Evolutionary conservation across 345 rosid species (phyloP), one percentile per base, ranked within the genome.

Genomic region (Ricinus communis): DNA sequence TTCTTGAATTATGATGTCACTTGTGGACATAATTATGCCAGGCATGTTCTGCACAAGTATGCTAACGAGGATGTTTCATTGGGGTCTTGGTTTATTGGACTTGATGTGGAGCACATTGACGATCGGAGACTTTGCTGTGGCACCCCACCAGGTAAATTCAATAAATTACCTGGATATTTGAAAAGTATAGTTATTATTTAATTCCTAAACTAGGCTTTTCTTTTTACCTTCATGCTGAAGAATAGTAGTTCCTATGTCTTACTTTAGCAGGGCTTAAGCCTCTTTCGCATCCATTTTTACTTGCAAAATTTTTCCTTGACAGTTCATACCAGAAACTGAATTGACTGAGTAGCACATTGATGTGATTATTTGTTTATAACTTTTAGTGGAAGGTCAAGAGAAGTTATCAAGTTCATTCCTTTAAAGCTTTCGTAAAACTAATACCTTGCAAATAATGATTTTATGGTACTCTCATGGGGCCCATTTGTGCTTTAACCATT

Each of bases 71-170:
- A 95, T 80, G 97, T 95, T 75, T 90, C 99, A 0, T 54, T 95
- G 80, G 99, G 99, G 61, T 82, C 99, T 40, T 95, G 99, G 99
- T 92, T 95, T 85, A 92, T 95, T 8, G 97, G 99, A 18, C 90
- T 94, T n/a, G 97, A 94, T 53, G 93, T 81, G 60, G 87, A 94
- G 66, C 97, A 91, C 73, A 85, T 95, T 11, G 99, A 92, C 68
- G 99, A 95, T 75, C 84, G 99, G 65, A 86, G 99, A 81, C 79
- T 95, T 55, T 95, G 97, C 55, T 95, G 99, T 27, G 97, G 99
- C 81, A 95, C 97, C 31, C 98, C 93, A 76, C 96, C 96, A n/a
- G 97, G 98, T 94, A 85, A 79, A 83, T 25, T 31, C 43, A 36
- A 4, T 1, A 11, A 38, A n/a, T 53, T 18, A 62, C 27, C 40